Evolutionary conservation across 352 stramenopile species (phyloP), one percentile per base, ranked within the genome.

Genomic region (Discostella stelligera): DNA sequence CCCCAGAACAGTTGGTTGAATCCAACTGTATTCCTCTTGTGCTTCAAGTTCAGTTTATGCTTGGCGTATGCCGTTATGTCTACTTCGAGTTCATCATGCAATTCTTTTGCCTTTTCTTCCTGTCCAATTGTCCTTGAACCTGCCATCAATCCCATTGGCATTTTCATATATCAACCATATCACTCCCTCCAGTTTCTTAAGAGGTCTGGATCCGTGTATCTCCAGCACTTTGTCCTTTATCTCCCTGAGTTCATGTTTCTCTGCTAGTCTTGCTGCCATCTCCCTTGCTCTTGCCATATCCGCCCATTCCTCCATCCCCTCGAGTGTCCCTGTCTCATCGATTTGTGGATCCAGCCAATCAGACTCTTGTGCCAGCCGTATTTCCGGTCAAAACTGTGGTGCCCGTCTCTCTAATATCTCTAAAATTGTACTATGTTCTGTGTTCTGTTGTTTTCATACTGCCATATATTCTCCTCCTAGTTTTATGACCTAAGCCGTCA

Each of bases 1-100:
- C 16, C 66, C 53, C 62, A 54, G 27, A 74, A 74, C 6, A 74
- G 56, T n/a, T 74, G 52, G 6, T 20, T 18, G 3, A 74, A 25
- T 0, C 73, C 66, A 53, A 75, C 75, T 0, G 25, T 14, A 30
- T 80, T 75, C 8, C 66, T 14, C 2, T 53, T 61, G 27, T 80
- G 73, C 0, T 3, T 0, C 10, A 46, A 23, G 23, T 80, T 80
- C 7, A 73, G 37, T 25, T 23, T 52, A 32, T 66, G 49, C 23
- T 80, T 59, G 20, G n/a, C n/a, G n/a, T 65, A 66, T 0, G 55
- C 53, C 65, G 21, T 56, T 74, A 50, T 41, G n/a, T n/a, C n/a
- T n/a, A n/a, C n/a, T n/a, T n/a, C n/a, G n/a, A n/a, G n/a, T n/a
- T n/a, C n/a, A n/a, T 74, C 66, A 21, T 56, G 37, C 18, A 74